phyloP scores from a whole-genome alignment of 805 yeast species.

The Deakozyma indianensis region DNA sequence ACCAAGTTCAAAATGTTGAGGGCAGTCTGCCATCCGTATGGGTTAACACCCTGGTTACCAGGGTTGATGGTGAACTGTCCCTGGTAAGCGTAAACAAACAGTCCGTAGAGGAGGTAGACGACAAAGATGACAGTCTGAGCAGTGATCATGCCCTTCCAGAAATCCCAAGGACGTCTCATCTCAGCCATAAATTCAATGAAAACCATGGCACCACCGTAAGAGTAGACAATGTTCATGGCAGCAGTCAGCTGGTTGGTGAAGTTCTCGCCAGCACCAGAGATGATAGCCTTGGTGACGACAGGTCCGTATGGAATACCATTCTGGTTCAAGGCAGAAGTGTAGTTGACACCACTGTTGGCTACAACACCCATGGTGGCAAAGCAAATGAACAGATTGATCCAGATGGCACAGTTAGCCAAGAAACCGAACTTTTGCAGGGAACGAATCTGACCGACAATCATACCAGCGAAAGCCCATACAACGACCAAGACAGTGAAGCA shows the following conservation, averaged over 20 bases:
- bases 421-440: constrained; percentile 26
- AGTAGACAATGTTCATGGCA: constrained; percentile 31
- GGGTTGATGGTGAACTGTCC: constrained; percentile 26
- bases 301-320: constrained; percentile 3
- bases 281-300: constrained; percentile 2
- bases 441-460: constrained; percentile 30
- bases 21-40: constrained; percentile 21
- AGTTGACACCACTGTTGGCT: constrained; percentile 17
- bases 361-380: constrained; percentile 32
- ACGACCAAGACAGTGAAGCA: constrained; percentile 29
- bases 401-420: constrained; percentile 30
- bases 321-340: constrained; percentile 5
- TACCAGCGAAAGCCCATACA: constrained; percentile 30
- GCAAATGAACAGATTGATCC: constrained; percentile 32
- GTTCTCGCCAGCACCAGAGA: not conserved
- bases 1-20: constrained; percentile 24
- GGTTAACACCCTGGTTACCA: constrained; percentile 30
- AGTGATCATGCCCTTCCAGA: constrained; percentile 31
- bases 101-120: constrained; percentile 28
- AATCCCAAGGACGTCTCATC: constrained; percentile 33
- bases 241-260: constrained; percentile 9
- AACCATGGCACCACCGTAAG: constrained; percentile 38
- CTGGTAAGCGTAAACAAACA: constrained; percentile 29
- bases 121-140: constrained; percentile 29
- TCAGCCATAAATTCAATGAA: constrained; percentile 35